These are phyloP conservation scores for Suillus variegatus DNA, from an alignment of 768 basidiomycete genomes.

Conservation along the genomic window DNA sequence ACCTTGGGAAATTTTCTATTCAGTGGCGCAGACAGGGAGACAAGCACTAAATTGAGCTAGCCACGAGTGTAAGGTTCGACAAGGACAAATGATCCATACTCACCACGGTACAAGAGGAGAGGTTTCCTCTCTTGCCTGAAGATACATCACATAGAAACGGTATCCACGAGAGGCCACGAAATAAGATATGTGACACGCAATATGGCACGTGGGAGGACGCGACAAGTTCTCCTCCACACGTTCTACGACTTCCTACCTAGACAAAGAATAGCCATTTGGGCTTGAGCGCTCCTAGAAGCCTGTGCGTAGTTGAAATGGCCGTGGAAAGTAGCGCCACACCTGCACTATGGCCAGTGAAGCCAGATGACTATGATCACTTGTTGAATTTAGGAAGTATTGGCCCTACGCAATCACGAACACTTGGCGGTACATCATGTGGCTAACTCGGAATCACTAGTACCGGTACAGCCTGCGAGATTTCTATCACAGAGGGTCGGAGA, in stretches of 20 bases:
- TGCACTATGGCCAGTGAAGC: background rate
- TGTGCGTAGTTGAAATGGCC: background rate
- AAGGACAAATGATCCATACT: conserved; percentile 24
- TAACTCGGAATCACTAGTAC: background rate
- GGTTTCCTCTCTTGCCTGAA: background rate
- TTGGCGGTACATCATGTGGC: background rate
- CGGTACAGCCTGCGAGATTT: conserved; percentile 2
- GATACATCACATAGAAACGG: background rate
- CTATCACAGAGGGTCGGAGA: background rate
- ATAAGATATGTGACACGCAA: background rate
- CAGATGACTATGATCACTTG: background rate
- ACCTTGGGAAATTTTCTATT: conserved; percentile 16
- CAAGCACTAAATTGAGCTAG: conserved; percentile 1
- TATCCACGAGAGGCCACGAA: conserved; percentile 1
- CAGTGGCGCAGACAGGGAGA: conserved; percentile 15
- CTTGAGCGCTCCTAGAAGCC: background rate
- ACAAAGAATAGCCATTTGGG: background rate
- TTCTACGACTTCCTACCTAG: conserved; percentile 1
- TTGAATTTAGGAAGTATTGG: background rate
- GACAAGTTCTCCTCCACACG: background rate
- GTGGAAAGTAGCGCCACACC: background rate
- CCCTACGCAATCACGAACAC: background rate
- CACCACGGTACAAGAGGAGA: conserved; percentile 11
- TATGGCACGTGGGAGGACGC: background rate
- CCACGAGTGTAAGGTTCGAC: conserved; percentile 8